Percentiles rank a stretch among this genome's conserved stretches.
Evolutionary conservation across 805 yeast species (phyloP).

Genomic region (Diddensiella santjacobensis): DNA sequence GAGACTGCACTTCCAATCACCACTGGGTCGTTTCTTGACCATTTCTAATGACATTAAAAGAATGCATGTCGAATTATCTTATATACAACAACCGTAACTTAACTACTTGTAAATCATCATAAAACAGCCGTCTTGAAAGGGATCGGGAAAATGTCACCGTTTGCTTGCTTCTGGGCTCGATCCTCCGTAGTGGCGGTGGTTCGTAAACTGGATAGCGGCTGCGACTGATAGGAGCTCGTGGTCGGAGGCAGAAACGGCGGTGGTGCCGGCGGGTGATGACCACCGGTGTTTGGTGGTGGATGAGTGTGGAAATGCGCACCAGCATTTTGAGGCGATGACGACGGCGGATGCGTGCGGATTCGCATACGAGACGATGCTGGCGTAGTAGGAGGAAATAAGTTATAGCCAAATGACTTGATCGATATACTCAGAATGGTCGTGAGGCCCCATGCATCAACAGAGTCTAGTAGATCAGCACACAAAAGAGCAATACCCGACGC

Average conservation of each 20-base stretch:
- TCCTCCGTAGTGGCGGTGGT: background rate
- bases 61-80: too few relatives aligned
- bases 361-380: background rate
- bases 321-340: background rate
- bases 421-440: conserved; percentile 25
- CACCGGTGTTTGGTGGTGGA: background rate
- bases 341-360: background rate
- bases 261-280: background rate
- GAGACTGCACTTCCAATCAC: background rate
- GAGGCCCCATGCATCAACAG: conserved; percentile 28
- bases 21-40: background rate
- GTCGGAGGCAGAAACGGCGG: conserved; percentile 1
- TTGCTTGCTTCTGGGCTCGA: background rate
- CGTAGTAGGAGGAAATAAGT: conserved; percentile 9
- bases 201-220: conserved; percentile 4
- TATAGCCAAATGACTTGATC: conserved; percentile 24
- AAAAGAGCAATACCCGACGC: conserved; percentile 27
- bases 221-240: background rate
- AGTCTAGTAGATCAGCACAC: conserved; percentile 27
- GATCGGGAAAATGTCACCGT: conserved; percentile 3
- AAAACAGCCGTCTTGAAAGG: conserved; percentile 5
- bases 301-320: background rate
- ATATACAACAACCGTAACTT: too few relatives aligned
- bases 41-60: background rate
- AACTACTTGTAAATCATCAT: too few relatives aligned